Evolutionary conservation across 2,329 filamentous ascomycete species (phyloP).

Genomic region (Penicillium sp.): DNA sequence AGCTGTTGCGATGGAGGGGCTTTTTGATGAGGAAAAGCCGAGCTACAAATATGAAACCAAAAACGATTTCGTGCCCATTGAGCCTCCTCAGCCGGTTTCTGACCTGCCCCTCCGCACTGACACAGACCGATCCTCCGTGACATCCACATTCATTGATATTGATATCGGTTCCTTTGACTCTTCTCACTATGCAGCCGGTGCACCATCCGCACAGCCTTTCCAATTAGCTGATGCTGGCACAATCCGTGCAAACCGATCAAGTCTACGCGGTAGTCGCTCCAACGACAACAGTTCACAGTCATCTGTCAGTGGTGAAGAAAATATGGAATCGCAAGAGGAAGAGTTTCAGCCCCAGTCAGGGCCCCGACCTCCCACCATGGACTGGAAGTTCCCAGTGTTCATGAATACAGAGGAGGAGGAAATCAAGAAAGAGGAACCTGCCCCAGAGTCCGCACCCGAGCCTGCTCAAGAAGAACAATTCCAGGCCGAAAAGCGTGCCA

Average conservation of each 20-base stretch:
- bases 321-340: slow-evolving; percentile 28
- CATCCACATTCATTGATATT: slow-evolving; percentile 54
- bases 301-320: slow-evolving; percentile 30
- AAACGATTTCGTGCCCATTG: slow-evolving; percentile 49
- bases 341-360: slow-evolving; percentile 35
- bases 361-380: slow-evolving; percentile 48
- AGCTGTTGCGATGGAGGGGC: slow-evolving; percentile 55
- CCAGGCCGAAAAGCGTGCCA: slow-evolving; percentile 38
- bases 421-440: slow-evolving; percentile 3
- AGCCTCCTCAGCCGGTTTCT: slow-evolving; percentile 46
- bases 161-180: slow-evolving; percentile 56
- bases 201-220: slow-evolving; percentile 52
- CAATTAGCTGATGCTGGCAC: slow-evolving; percentile 56
- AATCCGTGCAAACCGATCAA: slow-evolving; percentile 56
- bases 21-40: slow-evolving; percentile 57
- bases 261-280: slow-evolving; percentile 45
- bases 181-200: slow-evolving; percentile 52
- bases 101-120: slow-evolving; percentile 55
- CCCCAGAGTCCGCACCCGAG: not conserved
- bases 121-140: slow-evolving; percentile 49
- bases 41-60: slow-evolving; percentile 61
- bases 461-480: slow-evolving; percentile 22
- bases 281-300: slow-evolving; percentile 35
- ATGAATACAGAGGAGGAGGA: slow-evolving; percentile 12
- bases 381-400: slow-evolving; percentile 47